Evolutionary conservation across 371 early-diverging fungal species (phyloP).

Genomic region (Mortierella sp.): DNA sequence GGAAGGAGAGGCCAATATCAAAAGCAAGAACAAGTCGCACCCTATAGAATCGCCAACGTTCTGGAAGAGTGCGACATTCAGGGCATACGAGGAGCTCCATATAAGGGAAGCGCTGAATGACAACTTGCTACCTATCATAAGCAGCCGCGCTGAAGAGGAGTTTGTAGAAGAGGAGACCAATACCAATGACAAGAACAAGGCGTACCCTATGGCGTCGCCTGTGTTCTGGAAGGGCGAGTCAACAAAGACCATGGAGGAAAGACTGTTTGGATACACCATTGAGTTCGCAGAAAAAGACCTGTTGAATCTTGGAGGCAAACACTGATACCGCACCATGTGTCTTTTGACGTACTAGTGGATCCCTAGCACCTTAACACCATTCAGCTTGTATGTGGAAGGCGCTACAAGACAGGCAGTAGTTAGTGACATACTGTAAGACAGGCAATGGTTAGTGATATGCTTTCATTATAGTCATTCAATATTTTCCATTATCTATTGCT

Average conservation of each 20-base stretch:
- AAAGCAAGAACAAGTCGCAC: too few species aligned
- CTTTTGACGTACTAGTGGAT: conserved; percentile 64
- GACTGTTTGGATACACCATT: conserved; percentile 14
- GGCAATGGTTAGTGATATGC: too few species aligned
- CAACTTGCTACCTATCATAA: conserved; percentile 71
- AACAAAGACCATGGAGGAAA: background rate
- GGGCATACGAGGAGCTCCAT: conserved; percentile 77
- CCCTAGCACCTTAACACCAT: conserved; percentile 54
- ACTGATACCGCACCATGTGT: conserved; percentile 62
- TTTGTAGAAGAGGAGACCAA: conserved; percentile 1
- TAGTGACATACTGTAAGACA: too few species aligned
- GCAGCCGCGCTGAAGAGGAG: conserved; percentile 8
- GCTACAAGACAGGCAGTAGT: conserved; percentile 42
- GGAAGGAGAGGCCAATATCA: too few species aligned
- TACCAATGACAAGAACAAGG: conserved; percentile 16
- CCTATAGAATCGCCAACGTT: too few species aligned
- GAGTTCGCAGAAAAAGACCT: conserved; percentile 5
- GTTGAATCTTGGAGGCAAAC: conserved; percentile 17
- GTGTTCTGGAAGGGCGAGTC: conserved; percentile 29
- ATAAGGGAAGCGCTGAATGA: conserved; percentile 78
- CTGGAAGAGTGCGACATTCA: conserved; percentile 78
- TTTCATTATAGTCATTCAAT: too few species aligned
- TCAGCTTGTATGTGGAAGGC: conserved; percentile 63
- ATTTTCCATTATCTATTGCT: too few species aligned
- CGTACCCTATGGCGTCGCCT: conserved; percentile 22